phyloP scores from a whole-genome alignment of 2,329 filamentous ascomycete species.

The Biscogniauxia marginata region DNA sequence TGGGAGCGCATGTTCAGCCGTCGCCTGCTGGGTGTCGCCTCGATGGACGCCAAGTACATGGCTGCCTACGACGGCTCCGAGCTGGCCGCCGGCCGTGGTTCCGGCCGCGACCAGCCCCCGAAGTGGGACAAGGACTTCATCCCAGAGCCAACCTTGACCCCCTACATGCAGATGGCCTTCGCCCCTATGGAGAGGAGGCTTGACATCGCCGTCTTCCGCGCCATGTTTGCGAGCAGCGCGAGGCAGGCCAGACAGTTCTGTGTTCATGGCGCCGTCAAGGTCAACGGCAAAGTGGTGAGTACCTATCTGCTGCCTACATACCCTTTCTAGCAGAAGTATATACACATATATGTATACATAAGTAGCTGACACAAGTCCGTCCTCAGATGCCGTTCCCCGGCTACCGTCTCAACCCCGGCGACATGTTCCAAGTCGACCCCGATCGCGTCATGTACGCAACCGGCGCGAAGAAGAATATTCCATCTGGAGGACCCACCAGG shows the following conservation, averaged over 20 bases:
- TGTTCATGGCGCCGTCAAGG: conserved; percentile 87
- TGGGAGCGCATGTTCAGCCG: conserved; percentile 93
- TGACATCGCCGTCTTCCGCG: conserved; percentile 91
- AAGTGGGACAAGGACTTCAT: background rate
- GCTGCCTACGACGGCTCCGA: conserved; percentile 79
- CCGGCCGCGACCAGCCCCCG: conserved; percentile 53
- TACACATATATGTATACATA: background rate
- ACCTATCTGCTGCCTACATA: background rate
- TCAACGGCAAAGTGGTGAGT: conserved; percentile 90
- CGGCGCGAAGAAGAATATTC: conserved; percentile 46
- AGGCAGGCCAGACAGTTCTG: conserved; percentile 93
- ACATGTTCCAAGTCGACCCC: conserved; percentile 95
- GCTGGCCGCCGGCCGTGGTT: conserved; percentile 79
- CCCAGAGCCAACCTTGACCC: conserved; percentile 52
- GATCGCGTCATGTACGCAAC: conserved; percentile 88
- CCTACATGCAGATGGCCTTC: conserved; percentile 96
- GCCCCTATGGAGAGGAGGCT: conserved; percentile 86
- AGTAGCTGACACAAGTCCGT: conserved; percentile 1
- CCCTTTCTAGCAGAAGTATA: background rate
- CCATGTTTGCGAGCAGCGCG: conserved; percentile 89
- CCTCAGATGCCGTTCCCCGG: conserved; percentile 83
- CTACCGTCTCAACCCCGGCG: conserved; percentile 93
- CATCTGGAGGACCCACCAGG: conserved; percentile 13
- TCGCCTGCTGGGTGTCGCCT: conserved; percentile 75
- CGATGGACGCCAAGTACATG: conserved; percentile 80